Conservation (phyloP, 2,329 filamentous ascomycete species). For the Clathrospora elynae region DNA sequence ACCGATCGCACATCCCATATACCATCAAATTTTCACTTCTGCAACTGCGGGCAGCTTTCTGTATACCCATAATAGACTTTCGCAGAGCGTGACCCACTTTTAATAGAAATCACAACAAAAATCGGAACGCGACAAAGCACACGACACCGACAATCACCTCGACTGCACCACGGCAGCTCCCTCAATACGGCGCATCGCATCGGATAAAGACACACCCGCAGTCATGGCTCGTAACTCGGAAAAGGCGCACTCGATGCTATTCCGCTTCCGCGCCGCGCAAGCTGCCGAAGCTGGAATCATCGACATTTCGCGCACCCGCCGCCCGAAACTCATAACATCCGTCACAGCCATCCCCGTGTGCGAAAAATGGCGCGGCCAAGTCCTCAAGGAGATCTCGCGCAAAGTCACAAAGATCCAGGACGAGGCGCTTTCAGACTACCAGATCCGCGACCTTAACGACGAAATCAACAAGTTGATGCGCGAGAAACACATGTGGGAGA, state of each 20-base stretch:
- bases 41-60: slow-evolving; percentile 37
- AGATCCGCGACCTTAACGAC: slow-evolving; percentile 97
- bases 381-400: slow-evolving; percentile 94
- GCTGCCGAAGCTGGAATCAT: slow-evolving; percentile 95
- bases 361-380: slow-evolving; percentile 98
- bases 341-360: slow-evolving; percentile 82
- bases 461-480: slow-evolving; percentile 99
- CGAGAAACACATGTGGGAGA: slow-evolving; percentile 99
- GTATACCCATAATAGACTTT: slow-evolving; percentile 23
- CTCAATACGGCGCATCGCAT: neutral
- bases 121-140: slow-evolving; percentile 13
- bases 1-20: slow-evolving; percentile 18
- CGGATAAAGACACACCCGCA: slow-evolving; percentile 21
- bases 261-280: slow-evolving; percentile 97
- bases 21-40: slow-evolving; percentile 18
- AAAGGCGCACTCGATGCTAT: slow-evolving; percentile 99
- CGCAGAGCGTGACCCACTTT: slow-evolving; percentile 3
- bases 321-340: slow-evolving; percentile 88
- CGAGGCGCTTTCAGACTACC: slow-evolving; percentile 86
- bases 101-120: slow-evolving; percentile 14
- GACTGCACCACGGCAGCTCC: slow-evolving; percentile 5
- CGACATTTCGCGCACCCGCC: slow-evolving; percentile 85
- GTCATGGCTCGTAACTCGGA: slow-evolving; percentile 86
- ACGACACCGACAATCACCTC: slow-evolving; percentile 3
- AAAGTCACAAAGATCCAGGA: slow-evolving; percentile 98